A percentile compares a stretch with the other conserved stretches of the same genome.
Evolutionary conservation across 306 rosid genomes (phyloP).

Genomic region (Malus domestica): DNA sequence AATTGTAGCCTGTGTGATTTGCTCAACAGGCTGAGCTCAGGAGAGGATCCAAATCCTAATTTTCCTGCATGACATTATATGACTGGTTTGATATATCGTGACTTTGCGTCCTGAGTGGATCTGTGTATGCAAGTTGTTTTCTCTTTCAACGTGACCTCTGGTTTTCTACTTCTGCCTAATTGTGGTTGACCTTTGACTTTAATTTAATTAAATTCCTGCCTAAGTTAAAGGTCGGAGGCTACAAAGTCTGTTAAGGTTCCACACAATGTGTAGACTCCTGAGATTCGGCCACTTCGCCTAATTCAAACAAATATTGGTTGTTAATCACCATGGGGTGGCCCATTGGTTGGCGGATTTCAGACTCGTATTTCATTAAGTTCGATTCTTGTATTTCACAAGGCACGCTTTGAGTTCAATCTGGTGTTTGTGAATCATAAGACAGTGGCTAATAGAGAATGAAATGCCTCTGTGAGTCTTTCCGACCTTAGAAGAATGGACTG

Average conservation of each 20-base stretch:
- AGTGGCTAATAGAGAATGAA: no score
- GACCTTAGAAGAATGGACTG: fast-evolving
- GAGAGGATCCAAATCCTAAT: no score
- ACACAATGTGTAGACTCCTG: not conserved
- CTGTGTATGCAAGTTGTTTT: no score
- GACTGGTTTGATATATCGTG: not conserved
- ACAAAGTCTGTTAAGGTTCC: not conserved
- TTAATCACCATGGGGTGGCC: no score
- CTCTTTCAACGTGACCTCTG: not conserved
- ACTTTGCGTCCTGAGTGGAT: not conserved
- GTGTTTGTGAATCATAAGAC: fast-evolving
- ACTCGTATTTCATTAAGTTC: no score
- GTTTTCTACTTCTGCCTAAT: not conserved
- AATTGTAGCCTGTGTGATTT: no score
- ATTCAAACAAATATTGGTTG: not conserved
- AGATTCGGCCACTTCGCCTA: not conserved
- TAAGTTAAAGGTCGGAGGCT: not conserved
- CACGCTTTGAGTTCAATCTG: no score
- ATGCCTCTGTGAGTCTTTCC: fast-evolving
- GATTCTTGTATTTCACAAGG: no score
- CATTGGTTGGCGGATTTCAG: no score
- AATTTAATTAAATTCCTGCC: not conserved
- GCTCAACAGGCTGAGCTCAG: no score
- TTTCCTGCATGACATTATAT: no score
- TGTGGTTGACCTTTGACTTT: not conserved